Evolutionary conservation across 1,284 basidiomycete genomes (phyloP).

Genomic region (Prillingera fragicola): DNA sequence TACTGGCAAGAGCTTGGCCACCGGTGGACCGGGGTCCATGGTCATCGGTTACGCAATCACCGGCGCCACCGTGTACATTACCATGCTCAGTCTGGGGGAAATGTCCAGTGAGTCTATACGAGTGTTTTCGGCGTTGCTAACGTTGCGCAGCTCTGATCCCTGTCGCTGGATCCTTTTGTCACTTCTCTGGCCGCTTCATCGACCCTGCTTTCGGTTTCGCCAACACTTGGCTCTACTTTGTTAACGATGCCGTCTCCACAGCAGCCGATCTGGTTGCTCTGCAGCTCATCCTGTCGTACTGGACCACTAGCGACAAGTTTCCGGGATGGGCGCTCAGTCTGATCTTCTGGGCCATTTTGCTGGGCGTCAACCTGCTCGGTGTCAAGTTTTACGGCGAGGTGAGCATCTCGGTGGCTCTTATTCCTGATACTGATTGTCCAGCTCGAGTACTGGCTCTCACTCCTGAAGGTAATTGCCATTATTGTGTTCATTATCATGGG

Average conservation of each 20-base stretch:
- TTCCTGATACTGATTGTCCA: too few relatives aligned
- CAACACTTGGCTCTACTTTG: constrained; percentile 79
- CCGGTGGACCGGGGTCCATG: constrained; percentile 47
- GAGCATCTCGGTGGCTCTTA: too few relatives aligned
- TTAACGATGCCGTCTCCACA: constrained; percentile 61
- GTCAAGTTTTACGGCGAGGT: constrained; percentile 42
- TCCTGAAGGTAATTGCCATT: constrained; percentile 74
- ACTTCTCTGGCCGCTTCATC: constrained; percentile 53
- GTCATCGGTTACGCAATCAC: constrained; percentile 27
- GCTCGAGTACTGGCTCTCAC: constrained; percentile 51
- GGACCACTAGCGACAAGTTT: constrained; percentile 58
- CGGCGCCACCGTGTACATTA: constrained; percentile 43
- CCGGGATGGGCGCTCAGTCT: constrained; percentile 60
- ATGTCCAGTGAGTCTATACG: too few relatives aligned
- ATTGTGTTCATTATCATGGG: constrained; percentile 54
- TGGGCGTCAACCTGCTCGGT: constrained; percentile 42
- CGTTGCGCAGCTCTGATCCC: constrained; percentile 48
- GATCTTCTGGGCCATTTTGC: constrained; percentile 64
- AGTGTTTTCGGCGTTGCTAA: too few relatives aligned
- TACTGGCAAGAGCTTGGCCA: constrained; percentile 13
- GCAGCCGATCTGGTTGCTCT: constrained; percentile 74
- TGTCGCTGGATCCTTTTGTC: constrained; percentile 66
- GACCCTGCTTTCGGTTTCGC: constrained; percentile 73
- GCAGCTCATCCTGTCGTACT: constrained; percentile 72
- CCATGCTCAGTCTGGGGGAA: constrained; percentile 50